Evolutionary conservation across 1,139 yeast genomes (phyloP).

Genomic region (Kodamaea sp.): DNA sequence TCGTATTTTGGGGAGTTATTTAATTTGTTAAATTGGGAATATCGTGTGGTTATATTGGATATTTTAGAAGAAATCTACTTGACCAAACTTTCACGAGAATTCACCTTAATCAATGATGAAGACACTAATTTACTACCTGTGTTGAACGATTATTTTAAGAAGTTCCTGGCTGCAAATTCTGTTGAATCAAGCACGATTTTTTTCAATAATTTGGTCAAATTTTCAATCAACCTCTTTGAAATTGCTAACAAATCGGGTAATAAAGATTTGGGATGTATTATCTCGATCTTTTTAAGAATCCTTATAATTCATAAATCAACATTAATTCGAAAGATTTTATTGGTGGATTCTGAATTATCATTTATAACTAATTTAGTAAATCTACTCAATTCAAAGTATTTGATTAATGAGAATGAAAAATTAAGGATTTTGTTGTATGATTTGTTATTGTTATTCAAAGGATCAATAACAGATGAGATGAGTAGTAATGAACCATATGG

Average conservation of each 20-base stretch:
- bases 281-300: slow-evolving; percentile 51
- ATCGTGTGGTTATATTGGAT: slow-evolving; percentile 26
- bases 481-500: slow-evolving; percentile 13
- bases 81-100: slow-evolving; percentile 4
- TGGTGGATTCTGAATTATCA: slow-evolving; percentile 30
- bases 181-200: slow-evolving; percentile 20
- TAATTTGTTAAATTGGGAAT: slow-evolving; percentile 28
- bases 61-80: slow-evolving; percentile 30
- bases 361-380: slow-evolving; percentile 45
- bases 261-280: slow-evolving; percentile 17
- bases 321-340: slow-evolving; percentile 30
- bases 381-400: slow-evolving; percentile 41
- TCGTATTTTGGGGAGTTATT: slow-evolving; percentile 44
- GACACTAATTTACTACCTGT: slow-evolving; percentile 24
- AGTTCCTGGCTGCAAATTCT: slow-evolving; percentile 29
- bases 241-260: neutral
- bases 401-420: slow-evolving; percentile 42
- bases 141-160: slow-evolving; percentile 37
- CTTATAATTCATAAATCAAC: slow-evolving; percentile 55
- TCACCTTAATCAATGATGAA: slow-evolving; percentile 6
- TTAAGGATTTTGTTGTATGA: slow-evolving; percentile 62
- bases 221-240: slow-evolving; percentile 17
- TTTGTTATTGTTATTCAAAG: slow-evolving; percentile 54
- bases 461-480: slow-evolving; percentile 25
- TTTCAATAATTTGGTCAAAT: slow-evolving; percentile 19